Conservation (phyloP, 1,284 basidiomycete genomes). For the Pseudozyma tsukubaensis region DNA sequence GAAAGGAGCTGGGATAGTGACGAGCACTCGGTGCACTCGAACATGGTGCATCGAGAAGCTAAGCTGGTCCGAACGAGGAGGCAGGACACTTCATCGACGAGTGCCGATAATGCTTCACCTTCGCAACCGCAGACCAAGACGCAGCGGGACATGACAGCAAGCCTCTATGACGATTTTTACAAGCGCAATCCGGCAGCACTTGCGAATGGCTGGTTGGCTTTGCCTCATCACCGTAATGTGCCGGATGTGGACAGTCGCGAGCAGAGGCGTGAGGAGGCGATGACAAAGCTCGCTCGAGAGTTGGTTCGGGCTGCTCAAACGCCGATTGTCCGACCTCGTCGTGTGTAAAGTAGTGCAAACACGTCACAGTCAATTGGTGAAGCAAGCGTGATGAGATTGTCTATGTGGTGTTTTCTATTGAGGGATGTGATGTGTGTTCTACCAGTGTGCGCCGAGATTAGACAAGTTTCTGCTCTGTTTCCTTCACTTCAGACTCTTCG, state of each 20-base stretch:
- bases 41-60: slow-evolving; percentile 1
- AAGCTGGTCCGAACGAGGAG: not conserved
- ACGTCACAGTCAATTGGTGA: too few relatives aligned
- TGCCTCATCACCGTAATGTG: slow-evolving; percentile 25
- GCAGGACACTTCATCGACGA: not conserved
- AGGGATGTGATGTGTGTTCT: not conserved
- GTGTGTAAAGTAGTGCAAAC: too few relatives aligned
- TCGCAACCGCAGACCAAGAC: too few relatives aligned
- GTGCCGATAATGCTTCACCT: not conserved
- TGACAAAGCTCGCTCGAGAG: slow-evolving; percentile 1
- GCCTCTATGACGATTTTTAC: slow-evolving; percentile 26
- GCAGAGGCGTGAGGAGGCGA: not conserved
- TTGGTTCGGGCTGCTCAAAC: slow-evolving; percentile 6
- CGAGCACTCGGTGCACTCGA: slow-evolving; percentile 27
- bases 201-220: slow-evolving; percentile 40
- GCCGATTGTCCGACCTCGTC: not conserved
- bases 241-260: not conserved
- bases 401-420: not conserved
- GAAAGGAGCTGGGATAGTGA: slow-evolving; percentile 15
- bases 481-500: slow-evolving; percentile 2
- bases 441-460: slow-evolving; percentile 1
- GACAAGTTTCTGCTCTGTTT: slow-evolving; percentile 12
- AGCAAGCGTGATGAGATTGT: not conserved
- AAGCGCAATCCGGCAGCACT: slow-evolving; percentile 30
- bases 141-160: not conserved